Evolutionary conservation across 305 asterid species (phyloP).

Genomic region (Solanum hybrid): DNA sequence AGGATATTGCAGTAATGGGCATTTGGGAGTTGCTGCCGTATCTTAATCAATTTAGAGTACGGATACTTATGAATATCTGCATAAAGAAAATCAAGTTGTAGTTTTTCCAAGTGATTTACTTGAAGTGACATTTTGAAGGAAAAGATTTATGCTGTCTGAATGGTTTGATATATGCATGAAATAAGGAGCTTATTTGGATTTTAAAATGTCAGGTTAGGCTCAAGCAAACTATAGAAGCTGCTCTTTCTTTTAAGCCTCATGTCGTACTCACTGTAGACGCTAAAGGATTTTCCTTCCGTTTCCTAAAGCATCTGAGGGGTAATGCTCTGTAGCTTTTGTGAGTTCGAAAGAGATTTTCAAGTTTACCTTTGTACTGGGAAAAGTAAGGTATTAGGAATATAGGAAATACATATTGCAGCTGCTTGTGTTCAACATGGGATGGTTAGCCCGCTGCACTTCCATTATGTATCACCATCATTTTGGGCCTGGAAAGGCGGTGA

Average conservation of each 20-base stretch:
- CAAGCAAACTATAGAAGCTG: slow-evolving; percentile 61
- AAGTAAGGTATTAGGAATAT: slow-evolving; percentile 29
- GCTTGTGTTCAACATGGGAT: slow-evolving; percentile 31
- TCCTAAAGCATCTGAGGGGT: slow-evolving; percentile 81
- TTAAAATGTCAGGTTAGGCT: slow-evolving; percentile 40
- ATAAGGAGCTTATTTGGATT: slow-evolving; percentile 7
- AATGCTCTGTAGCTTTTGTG: not conserved
- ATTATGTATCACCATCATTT: slow-evolving; percentile 89
- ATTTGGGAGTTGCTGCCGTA: slow-evolving; percentile 87
- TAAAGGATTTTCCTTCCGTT: slow-evolving; percentile 81
- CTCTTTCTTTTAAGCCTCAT: slow-evolving; percentile 69
- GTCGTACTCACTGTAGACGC: slow-evolving; percentile 86
- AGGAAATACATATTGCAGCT: slow-evolving; percentile 61
- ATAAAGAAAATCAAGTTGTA: not conserved
- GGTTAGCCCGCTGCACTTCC: slow-evolving; percentile 57
- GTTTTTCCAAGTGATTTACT: not conserved
- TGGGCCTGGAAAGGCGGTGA: slow-evolving; percentile 99
- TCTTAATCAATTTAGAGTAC: slow-evolving; percentile 66
- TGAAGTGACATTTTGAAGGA: not conserved
- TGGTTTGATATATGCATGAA: not conserved
- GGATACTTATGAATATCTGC: slow-evolving; percentile 9
- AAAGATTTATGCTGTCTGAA: not conserved
- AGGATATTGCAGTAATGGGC: slow-evolving; percentile 91
- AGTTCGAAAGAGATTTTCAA: not conserved
- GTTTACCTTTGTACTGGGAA: slow-evolving; percentile 22